These are phyloP conservation scores for Coemansia sp. DNA, from an alignment of 192 early-diverging fungal genomes.

Conservation along the genomic window DNA sequence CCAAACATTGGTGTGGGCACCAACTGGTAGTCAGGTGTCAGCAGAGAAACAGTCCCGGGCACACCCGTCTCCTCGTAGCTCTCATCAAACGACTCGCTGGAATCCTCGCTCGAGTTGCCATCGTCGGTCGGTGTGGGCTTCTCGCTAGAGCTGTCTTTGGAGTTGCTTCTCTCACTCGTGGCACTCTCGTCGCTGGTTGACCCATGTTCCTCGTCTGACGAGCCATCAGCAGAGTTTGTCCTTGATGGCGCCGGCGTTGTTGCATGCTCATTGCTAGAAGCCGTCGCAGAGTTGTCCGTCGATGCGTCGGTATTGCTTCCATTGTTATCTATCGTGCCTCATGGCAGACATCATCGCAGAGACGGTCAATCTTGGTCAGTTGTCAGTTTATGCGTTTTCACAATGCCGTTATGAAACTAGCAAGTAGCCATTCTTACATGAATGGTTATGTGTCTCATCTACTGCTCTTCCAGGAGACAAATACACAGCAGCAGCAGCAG, in stretches of 20 bases:
- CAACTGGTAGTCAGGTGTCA: slow-evolving; percentile 30
- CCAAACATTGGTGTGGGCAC: slow-evolving; percentile 50
- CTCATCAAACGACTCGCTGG: slow-evolving; percentile 29
- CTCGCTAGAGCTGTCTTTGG: neutral
- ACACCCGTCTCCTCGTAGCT: slow-evolving; percentile 43
- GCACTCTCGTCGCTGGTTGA: neutral
- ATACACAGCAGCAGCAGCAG: too few relatives aligned
- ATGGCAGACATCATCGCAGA: neutral
- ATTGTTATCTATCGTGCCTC: neutral
- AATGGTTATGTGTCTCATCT: too few relatives aligned
- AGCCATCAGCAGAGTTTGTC: neutral
- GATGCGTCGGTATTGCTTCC: neutral
- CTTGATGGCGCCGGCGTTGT: neutral
- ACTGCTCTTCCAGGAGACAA: too few relatives aligned
- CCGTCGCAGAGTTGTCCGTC: neutral
- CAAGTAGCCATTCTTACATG: neutral
- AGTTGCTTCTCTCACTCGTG: neutral
- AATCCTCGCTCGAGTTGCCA: slow-evolving; percentile 1
- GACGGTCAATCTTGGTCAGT: neutral
- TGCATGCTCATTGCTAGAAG: neutral
- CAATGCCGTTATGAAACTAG: neutral
- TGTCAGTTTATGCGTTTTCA: neutral
- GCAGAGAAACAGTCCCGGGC: slow-evolving; percentile 25
- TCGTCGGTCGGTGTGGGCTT: slow-evolving; percentile 11
- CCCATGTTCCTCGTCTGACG: neutral